Evolutionary conservation across 2,329 filamentous ascomycete species (phyloP).

Genomic region (Fusarium anthophilum): DNA sequence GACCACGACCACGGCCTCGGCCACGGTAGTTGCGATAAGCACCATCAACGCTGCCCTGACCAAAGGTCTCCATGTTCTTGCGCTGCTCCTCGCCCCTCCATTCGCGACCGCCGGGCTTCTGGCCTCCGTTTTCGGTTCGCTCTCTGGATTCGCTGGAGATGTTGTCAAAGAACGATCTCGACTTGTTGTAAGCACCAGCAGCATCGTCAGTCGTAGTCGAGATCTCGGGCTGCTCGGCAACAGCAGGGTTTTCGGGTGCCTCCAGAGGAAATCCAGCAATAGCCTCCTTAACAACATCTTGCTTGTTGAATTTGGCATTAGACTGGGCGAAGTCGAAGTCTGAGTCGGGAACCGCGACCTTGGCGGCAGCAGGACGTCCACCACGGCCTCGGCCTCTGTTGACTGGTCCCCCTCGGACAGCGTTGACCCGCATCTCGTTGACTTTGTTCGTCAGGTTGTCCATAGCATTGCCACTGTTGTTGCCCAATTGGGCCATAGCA

Average conservation of each 20-base stretch:
- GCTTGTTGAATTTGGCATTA: slow-evolving; percentile 60
- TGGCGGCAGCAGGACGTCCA: slow-evolving; percentile 60
- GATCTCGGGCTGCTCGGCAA: slow-evolving; percentile 49
- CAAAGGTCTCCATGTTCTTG: slow-evolving; percentile 97
- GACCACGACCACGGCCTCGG: slow-evolving; percentile 77
- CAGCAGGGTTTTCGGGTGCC: slow-evolving; percentile 51
- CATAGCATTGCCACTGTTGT: slow-evolving; percentile 59
- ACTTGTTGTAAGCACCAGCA: slow-evolving; percentile 80
- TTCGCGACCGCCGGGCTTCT: slow-evolving; percentile 80
- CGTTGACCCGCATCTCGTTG: slow-evolving; percentile 76
- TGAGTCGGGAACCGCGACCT: slow-evolving; percentile 87
- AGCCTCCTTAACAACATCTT: slow-evolving; percentile 81
- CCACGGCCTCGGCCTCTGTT: slow-evolving; percentile 62
- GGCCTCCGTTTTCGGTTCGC: slow-evolving; percentile 75
- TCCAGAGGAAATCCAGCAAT: slow-evolving; percentile 80
- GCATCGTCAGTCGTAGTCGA: slow-evolving; percentile 55
- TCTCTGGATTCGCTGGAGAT: slow-evolving; percentile 95
- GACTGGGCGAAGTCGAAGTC: slow-evolving; percentile 87
- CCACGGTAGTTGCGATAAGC: slow-evolving; percentile 81
- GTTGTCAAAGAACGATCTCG: slow-evolving; percentile 95
- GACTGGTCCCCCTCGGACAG: slow-evolving; percentile 56
- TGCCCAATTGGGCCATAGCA: slow-evolving; percentile 77
- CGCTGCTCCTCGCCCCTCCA: slow-evolving; percentile 93
- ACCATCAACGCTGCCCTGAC: slow-evolving; percentile 92
- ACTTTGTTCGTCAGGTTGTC: slow-evolving; percentile 80